phyloP scores from a whole-genome alignment of 306 rosid genomes.

The Cucumis melo region DNA sequence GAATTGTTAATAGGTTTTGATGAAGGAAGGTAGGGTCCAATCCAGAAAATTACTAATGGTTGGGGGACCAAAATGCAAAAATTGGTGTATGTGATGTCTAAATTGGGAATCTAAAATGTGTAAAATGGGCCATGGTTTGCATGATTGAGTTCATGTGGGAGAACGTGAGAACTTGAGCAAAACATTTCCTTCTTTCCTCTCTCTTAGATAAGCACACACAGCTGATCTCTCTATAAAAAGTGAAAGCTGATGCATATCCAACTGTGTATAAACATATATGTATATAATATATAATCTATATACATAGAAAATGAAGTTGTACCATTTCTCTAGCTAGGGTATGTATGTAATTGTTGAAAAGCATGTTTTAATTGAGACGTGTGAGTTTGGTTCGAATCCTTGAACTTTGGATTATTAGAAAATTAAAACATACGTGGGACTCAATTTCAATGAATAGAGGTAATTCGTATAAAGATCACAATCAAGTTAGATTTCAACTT shows the following conservation, averaged over 20 bases:
- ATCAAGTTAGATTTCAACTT: too few species aligned
- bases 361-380: too few species aligned
- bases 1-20: neutral
- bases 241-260: neutral
- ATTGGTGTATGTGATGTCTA: neutral
- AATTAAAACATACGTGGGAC: too few species aligned
- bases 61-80: slow-evolving; percentile 2
- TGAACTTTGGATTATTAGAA: too few species aligned
- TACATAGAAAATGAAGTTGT: too few species aligned
- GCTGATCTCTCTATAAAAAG: neutral
- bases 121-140: slow-evolving; percentile 5
- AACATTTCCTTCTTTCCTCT: neutral
- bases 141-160: slow-evolving; percentile 10
- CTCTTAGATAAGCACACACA: neutral
- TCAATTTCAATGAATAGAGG: too few species aligned
- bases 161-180: slow-evolving; percentile 2
- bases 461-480: too few species aligned
- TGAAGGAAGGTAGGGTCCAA: neutral
- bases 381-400: too few species aligned
- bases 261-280: too few species aligned
- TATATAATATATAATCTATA: too few species aligned
- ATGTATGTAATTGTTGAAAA: too few species aligned
- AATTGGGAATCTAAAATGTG: slow-evolving; percentile 1
- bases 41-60: neutral
- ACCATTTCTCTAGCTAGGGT: too few species aligned